These are phyloP conservation scores for Asterella californica DNA, from an alignment of 225 moss, liverwort and hornwort species.

Conservation along the genomic window DNA sequence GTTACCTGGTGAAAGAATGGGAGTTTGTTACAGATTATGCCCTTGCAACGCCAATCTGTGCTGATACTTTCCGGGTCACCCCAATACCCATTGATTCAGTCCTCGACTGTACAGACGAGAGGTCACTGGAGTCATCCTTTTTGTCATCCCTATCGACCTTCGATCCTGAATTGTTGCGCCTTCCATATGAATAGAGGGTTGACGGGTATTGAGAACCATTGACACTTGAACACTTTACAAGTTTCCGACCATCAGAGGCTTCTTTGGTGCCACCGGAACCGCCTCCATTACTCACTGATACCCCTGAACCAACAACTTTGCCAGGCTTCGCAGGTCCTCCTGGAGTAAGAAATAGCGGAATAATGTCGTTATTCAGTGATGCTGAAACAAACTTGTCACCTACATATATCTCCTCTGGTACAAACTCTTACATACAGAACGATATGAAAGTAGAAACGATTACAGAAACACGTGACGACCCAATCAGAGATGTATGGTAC, in stretches of 20 bases:
- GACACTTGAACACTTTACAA: constrained; percentile 75
- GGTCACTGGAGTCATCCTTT: constrained; percentile 84
- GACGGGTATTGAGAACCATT: constrained; percentile 81
- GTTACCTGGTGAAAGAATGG: constrained; percentile 37
- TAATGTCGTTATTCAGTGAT: not conserved
- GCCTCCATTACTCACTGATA: constrained; percentile 45
- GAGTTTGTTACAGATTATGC: constrained; percentile 35
- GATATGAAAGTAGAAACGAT: too few species aligned
- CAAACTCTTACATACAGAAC: too few species aligned
- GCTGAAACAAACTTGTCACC: not conserved
- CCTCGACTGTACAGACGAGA: constrained; percentile 94
- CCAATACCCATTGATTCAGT: constrained; percentile 98
- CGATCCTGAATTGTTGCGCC: constrained; percentile 63
- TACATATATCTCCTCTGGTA: not conserved
- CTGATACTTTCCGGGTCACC: constrained; percentile 74
- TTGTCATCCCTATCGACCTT: constrained; percentile 63
- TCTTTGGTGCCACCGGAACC: constrained; percentile 46
- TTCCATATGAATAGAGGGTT: constrained; percentile 72
- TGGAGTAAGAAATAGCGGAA: constrained; percentile 16
- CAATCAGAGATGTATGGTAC: too few species aligned
- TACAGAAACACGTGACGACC: too few species aligned
- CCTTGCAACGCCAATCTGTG: constrained; percentile 46
- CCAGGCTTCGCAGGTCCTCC: constrained; percentile 77
- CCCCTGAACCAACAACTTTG: constrained; percentile 65
- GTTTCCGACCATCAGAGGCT: constrained; percentile 64